Evolutionary conservation across 2,329 filamentous ascomycete genomes (phyloP), one percentile per base, ranked within the genome.

Genomic region (Arthrobotrys sphaeroides): DNA sequence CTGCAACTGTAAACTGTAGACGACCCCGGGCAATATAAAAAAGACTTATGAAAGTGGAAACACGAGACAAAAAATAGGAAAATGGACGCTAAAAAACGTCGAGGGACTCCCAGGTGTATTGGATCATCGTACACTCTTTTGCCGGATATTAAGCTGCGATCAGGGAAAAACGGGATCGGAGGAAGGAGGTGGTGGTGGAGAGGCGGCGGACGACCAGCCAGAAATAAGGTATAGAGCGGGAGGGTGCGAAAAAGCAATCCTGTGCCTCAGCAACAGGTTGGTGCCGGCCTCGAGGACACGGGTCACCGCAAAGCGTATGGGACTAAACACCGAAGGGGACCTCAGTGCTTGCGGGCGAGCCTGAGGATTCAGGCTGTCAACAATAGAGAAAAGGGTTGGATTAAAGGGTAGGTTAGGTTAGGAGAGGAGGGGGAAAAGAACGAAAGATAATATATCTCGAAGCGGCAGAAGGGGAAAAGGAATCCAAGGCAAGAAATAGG

Each of bases 171-270:
- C 70, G 70, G 70, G 62, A 57, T 74, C 76, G 73, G 66, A 77
- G 77, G 68, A 78, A 74, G 76, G 77, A 75, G 76, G 77, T 79
- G 77, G 73, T 78, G 73, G 60, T 62, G 68, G 64, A n/a, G n/a
- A 70, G 55, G 65, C 67, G 57, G 62, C 47, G 67, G 74, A 75
- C 73, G 67, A 68, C 73, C 76, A 61, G 78, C 59, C 74, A 73
- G 74, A 77, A 69, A 78, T 70, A 74, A 77, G 77, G 72, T 68
- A 68, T 77, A 70, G 77, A 79, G 77, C 62, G 31, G 70, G 67
- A 75, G 72, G 68, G 76, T 78, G 77, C 73, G 77, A 79, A 79
- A 79, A 79, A 77, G 78, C 78, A 75, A 75, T 59, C 65, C 73
- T 77, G 67, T 73, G 73, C 65, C 67, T 73, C 67, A 73, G 67